These are phyloP conservation scores for Leersia perrieri DNA, from an alignment of 176 grass and related monocot species.

Conservation along the genomic window DNA sequence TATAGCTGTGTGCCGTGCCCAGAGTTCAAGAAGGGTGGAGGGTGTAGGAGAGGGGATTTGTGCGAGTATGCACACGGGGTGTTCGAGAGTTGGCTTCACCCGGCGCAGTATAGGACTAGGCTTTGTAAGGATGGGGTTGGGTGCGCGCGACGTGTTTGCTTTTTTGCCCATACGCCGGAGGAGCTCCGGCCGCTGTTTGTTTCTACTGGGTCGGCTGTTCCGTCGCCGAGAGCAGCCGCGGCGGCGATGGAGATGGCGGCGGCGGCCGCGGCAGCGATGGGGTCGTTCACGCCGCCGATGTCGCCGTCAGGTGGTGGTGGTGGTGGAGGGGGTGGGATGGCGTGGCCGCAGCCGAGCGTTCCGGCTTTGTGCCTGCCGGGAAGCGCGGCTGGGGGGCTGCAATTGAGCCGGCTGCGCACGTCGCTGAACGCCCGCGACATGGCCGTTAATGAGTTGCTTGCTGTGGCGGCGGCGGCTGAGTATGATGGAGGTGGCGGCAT, in stretches of 20 bases:
- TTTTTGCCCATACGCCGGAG: conserved; percentile 75
- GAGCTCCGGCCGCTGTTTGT: conserved; percentile 66
- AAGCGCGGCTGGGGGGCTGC: conserved; percentile 44
- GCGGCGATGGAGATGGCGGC: conserved; percentile 54
- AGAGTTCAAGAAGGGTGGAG: conserved; percentile 69
- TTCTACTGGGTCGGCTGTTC: conserved; percentile 39
- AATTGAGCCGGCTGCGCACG: conserved; percentile 49
- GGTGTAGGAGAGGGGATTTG: conserved; percentile 60
- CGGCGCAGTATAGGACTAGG: conserved; percentile 74
- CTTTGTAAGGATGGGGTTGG: conserved; percentile 68
- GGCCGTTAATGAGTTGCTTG: conserved; percentile 48
- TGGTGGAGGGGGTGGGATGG: conserved; percentile 14
- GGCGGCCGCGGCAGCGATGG: conserved; percentile 58
- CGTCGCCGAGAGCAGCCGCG: conserved; percentile 37
- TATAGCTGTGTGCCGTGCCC: conserved; percentile 84
- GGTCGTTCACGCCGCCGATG: conserved; percentile 60
- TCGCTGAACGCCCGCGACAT: conserved; percentile 56
- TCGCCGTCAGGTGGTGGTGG: conserved; percentile 44
- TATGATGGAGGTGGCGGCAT: conserved; percentile 44
- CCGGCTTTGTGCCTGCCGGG: conserved; percentile 51
- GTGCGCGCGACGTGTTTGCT: conserved; percentile 72
- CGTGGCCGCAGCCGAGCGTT: conserved; percentile 44
- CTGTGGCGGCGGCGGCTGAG: conserved; percentile 33
- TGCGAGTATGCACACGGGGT: conserved; percentile 89
- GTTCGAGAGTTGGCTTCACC: conserved; percentile 91